Evolutionary conservation across 2,329 filamentous ascomycete genomes (phyloP).

Genomic region (Calcarisporium arbuscula): DNA sequence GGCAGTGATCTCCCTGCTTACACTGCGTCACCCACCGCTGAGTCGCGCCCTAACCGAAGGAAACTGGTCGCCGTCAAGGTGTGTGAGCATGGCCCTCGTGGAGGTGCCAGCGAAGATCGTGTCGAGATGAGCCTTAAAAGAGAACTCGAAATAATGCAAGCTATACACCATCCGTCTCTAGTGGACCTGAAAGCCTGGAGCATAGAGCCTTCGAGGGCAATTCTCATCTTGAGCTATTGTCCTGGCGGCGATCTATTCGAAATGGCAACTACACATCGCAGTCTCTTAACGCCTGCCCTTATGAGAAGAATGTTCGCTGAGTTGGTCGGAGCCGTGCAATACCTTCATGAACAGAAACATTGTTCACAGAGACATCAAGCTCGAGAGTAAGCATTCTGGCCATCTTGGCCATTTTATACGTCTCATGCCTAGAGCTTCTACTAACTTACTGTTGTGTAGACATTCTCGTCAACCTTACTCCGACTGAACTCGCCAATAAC

Average conservation of each 20-base stretch:
- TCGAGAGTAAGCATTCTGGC: conserved; percentile 67
- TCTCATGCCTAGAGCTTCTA: too few species aligned
- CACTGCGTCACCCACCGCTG: conserved; percentile 24
- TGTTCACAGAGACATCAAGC: conserved; percentile 94
- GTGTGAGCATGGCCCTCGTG: conserved; percentile 88
- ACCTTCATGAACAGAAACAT: conserved; percentile 81
- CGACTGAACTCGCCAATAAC: conserved; percentile 56
- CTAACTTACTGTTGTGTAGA: conserved; percentile 46
- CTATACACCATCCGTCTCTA: conserved; percentile 80
- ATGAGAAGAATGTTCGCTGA: conserved; percentile 86
- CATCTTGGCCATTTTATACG: conserved; percentile 4
- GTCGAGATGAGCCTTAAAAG: conserved; percentile 91
- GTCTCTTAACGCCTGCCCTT: conserved; percentile 60
- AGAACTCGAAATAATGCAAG: conserved; percentile 89
- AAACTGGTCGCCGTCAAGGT: conserved; percentile 92
- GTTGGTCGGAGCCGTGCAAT: conserved; percentile 75
- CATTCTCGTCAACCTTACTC: conserved; percentile 80
- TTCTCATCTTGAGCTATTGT: conserved; percentile 86
- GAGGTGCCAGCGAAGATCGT: conserved; percentile 86
- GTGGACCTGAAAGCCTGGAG: conserved; percentile 90
- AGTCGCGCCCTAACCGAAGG: conserved; percentile 49
- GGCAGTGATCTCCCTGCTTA: conserved; percentile 18
- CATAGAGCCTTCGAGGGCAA: conserved; percentile 72
- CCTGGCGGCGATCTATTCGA: conserved; percentile 94
- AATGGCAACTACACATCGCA: conserved; percentile 67